Base-by-base conservation (phyloP, 2,329 filamentous ascomycete genomes). In the Anisogramma anomala region DNA sequence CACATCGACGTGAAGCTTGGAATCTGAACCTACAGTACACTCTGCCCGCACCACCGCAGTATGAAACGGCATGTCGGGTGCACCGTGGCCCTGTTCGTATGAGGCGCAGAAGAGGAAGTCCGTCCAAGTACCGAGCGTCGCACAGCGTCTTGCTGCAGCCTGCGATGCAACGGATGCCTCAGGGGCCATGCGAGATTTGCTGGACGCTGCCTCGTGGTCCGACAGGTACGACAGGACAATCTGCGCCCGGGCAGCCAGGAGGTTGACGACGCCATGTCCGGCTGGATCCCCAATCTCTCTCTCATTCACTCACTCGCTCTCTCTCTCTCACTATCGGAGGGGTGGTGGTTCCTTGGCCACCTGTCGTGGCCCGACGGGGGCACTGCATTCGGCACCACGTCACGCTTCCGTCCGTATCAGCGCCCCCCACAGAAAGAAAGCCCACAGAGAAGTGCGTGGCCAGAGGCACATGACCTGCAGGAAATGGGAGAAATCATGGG, bases 141-240 rank as follows among this genome's bases (percentile, higher is more conserved):
- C 35, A 45, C 43, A 18, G 22, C 31, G 26, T 14, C n/a, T 20
- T 27, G 10, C 26, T 13, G 23, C 6, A 10, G n/a, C n/a, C n/a
- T n/a, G 22, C 22, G 22, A 23, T 23, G 9, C 22, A 23, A n/a
- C n/a, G 11, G 20, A 15, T 9, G 10, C 19, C 8, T 13, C n/a
- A 27, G 23, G 6, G 8, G 25, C 8, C 20, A 35, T 20, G 14
- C 14, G 36, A 45, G 43, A 36, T 42, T 33, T 6, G 34, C 19
- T 39, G 17, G 14, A 23, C 22, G 8, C 9, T 11, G 9, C 26
- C 17, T 17, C 8, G 6, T 18, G 8, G 35, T 41, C 35, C 32
- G 33, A 39, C 43, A 35, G n/a, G 43, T 42, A 28, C 39, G n/a
- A 45, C 43, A 36, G 35, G 35, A 36, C 26, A 45, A 25, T 42